Conservation (phyloP, 2,329 filamentous ascomycete genomes). For the Aspergillus cejpii region DNA sequence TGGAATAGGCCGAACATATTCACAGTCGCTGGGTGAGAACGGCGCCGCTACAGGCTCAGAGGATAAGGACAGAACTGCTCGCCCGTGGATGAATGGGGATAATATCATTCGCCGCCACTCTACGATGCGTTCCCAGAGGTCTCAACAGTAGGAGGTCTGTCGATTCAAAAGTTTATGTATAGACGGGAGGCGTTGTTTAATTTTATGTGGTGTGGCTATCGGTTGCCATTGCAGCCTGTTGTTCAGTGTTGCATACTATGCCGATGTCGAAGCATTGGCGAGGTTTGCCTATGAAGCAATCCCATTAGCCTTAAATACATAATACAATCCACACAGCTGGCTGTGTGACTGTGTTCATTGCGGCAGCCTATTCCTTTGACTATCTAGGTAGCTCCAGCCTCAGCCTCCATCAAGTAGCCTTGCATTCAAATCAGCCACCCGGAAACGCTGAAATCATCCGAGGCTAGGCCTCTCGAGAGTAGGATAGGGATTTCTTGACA, state of each 20-base stretch:
- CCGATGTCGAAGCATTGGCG: no score
- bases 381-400: no score
- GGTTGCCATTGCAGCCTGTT: no score
- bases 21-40: conserved; percentile 20
- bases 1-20: conserved; percentile 20
- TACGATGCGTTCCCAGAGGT: conserved; percentile 24
- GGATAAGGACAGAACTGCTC: conserved; percentile 18
- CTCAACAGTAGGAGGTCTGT: conserved; percentile 11
- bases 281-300: no score
- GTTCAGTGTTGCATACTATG: no score
- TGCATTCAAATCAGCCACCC: no score
- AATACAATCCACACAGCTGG: neutral
- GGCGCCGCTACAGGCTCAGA: conserved; percentile 23
- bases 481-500: no score
- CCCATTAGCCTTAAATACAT: neutral
- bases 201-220: neutral
- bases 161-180: neutral
- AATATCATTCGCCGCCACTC: conserved; percentile 24
- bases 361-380: no score
- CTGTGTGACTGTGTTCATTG: neutral
- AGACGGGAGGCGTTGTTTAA: neutral
- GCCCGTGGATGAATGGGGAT: conserved; percentile 14
- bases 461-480: no score
- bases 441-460: no score
- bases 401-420: no score